A percentile compares a stretch with the other conserved stretches of the same genome.
Evolutionary conservation across 2,329 filamentous ascomycete species (phyloP).

Genomic region (Pyrenochaeta sp.): DNA sequence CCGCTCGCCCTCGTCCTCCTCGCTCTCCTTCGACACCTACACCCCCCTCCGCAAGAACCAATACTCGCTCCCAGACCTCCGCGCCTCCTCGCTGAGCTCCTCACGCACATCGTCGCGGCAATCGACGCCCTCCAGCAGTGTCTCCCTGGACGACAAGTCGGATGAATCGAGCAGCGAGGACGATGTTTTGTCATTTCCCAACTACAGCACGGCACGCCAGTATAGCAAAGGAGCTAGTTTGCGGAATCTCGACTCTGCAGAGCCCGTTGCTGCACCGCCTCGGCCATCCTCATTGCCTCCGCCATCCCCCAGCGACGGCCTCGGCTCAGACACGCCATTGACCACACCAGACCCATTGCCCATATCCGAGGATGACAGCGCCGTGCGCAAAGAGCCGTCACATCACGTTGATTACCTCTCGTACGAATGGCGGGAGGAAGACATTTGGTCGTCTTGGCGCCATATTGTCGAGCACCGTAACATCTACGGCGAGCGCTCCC

Average conservation of each 20-base stretch:
- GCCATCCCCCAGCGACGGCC: slow-evolving; percentile 61
- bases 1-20: slow-evolving; percentile 54
- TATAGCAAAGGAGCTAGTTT: slow-evolving; percentile 20
- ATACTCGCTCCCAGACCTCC: slow-evolving; percentile 48
- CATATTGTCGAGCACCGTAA: slow-evolving; percentile 83
- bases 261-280: slow-evolving; percentile 41
- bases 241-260: slow-evolving; percentile 42
- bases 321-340: slow-evolving; percentile 51
- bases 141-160: slow-evolving; percentile 67
- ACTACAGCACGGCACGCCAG: slow-evolving; percentile 42
- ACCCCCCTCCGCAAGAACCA: slow-evolving; percentile 41
- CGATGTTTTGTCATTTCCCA: slow-evolving; percentile 54
- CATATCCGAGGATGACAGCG: slow-evolving; percentile 79
- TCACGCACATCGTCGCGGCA: slow-evolving; percentile 61
- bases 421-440: slow-evolving; percentile 91
- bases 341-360: slow-evolving; percentile 63
- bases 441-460: slow-evolving; percentile 97
- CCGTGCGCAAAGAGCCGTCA: slow-evolving; percentile 76
- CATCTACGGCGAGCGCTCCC: slow-evolving; percentile 79
- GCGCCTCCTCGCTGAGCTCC: slow-evolving; percentile 42
- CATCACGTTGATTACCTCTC: slow-evolving; percentile 95
- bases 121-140: slow-evolving; percentile 69
- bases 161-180: slow-evolving; percentile 55
- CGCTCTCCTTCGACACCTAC: slow-evolving; percentile 52
- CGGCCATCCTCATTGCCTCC: slow-evolving; percentile 53